Evolutionary conservation across 2,329 filamentous ascomycete species (phyloP).

Genomic region (Cryphonectria japonica): DNA sequence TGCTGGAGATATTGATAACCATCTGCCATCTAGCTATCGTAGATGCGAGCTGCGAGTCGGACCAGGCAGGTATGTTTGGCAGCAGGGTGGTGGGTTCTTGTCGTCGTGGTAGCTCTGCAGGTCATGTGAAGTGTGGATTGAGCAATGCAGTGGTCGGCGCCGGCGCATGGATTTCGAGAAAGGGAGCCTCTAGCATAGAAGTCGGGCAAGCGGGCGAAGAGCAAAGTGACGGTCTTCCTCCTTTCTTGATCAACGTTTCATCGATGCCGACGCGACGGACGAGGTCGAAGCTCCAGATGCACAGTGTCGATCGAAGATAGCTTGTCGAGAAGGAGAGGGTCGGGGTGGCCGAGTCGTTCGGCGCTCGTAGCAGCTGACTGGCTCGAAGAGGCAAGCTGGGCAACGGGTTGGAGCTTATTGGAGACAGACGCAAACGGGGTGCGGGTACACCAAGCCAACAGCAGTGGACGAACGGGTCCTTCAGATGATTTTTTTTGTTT

Average conservation of each 20-base stretch:
- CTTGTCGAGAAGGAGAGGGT: slow-evolving; percentile 3
- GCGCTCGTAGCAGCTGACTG: slow-evolving; percentile 27
- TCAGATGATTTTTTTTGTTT: slow-evolving; percentile 15
- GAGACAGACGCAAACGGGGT: slow-evolving; percentile 10
- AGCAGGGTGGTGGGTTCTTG: slow-evolving; percentile 24
- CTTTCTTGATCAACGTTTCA: slow-evolving; percentile 18
- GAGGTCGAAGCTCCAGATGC: slow-evolving; percentile 4
- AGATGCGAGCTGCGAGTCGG: slow-evolving; percentile 32
- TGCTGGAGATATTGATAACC: slow-evolving; percentile 67
- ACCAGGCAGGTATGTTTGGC: slow-evolving; percentile 1
- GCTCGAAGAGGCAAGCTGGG: slow-evolving; percentile 26
- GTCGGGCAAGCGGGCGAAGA: slow-evolving; percentile 14
- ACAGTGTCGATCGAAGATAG: slow-evolving; percentile 18
- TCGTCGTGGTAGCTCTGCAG: slow-evolving; percentile 36
- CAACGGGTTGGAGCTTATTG: slow-evolving; percentile 15
- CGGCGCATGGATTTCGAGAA: slow-evolving; percentile 38
- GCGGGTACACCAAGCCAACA: slow-evolving; percentile 15
- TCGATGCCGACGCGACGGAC: slow-evolving; percentile 7
- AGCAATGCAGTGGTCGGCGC: slow-evolving; percentile 34
- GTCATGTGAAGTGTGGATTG: slow-evolving; percentile 35
- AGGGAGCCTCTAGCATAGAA: slow-evolving; percentile 35
- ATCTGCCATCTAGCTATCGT: slow-evolving; percentile 67
- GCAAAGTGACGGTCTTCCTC: slow-evolving; percentile 16
- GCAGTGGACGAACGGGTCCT: slow-evolving; percentile 9
- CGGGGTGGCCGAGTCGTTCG: slow-evolving; percentile 8